Evolutionary conservation across 495 filamentous ascomycete species (phyloP).

Genomic region (Oidiodendron maius): DNA sequence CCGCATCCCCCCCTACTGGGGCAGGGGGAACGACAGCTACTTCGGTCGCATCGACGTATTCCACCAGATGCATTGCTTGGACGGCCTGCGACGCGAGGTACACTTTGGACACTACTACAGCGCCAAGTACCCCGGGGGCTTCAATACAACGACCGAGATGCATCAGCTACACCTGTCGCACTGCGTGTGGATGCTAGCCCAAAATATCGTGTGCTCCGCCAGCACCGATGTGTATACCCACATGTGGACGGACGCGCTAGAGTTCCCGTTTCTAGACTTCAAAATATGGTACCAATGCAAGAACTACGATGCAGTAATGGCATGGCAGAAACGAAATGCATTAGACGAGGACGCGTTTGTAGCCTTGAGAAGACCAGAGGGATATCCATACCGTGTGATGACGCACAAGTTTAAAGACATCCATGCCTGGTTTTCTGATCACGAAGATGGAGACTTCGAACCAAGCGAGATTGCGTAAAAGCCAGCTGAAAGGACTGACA

Average conservation of each 20-base stretch:
- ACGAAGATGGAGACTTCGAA: no score
- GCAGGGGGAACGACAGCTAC: slow-evolving; percentile 1
- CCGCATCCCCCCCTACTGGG: background rate
- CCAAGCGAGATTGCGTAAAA: no score
- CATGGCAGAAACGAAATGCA: slow-evolving; percentile 10
- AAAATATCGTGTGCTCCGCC: slow-evolving; percentile 29
- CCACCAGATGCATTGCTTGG: slow-evolving; percentile 23
- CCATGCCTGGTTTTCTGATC: no score
- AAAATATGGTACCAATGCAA: slow-evolving; percentile 1
- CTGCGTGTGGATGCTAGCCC: slow-evolving; percentile 26
- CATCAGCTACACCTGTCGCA: slow-evolving; percentile 25
- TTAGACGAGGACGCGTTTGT: no score
- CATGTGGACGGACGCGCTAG: slow-evolving; percentile 19
- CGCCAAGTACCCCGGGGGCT: slow-evolving; percentile 1
- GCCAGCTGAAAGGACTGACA: no score
- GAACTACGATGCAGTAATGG: slow-evolving; percentile 1
- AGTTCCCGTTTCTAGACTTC: slow-evolving; percentile 7
- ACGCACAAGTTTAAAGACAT: no score
- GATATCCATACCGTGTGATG: no score
- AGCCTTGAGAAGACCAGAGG: no score
- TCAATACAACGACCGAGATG: slow-evolving; percentile 3
- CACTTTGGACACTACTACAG: slow-evolving; percentile 15
- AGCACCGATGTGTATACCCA: slow-evolving; percentile 25
- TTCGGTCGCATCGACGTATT: slow-evolving; percentile 23
- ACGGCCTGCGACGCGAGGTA: slow-evolving; percentile 10